Evolutionary conservation across 768 basidiomycete genomes (phyloP), one percentile per base, ranked within the genome.

Genomic region (Phanerodontia chrysosporium): DNA sequence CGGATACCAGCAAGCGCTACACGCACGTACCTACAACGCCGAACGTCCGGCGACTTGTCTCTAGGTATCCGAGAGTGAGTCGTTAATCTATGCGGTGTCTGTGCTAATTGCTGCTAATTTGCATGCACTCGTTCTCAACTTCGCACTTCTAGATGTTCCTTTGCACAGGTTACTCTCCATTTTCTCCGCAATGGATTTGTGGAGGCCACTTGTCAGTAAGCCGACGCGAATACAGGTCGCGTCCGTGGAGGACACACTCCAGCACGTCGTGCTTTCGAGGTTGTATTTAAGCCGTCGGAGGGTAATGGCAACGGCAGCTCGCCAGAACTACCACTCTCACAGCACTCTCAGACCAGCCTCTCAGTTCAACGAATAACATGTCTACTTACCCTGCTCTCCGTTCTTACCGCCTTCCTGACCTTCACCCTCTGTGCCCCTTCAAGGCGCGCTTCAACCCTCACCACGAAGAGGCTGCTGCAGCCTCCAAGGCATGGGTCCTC

Each of bases 401-500:
- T 13, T 49, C 45, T 24, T 81, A 84, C 67, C 60, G 75, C 56
- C 80, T 88, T 62, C 85, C 85, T 24, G 80, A 86, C 69, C 77
- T 87, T 51, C 71, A 81, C 44, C 69, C 77, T 24, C 64, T 73
- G 44, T 83, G 80, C 53, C 65, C 69, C 25, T 77, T 81, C 54
- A 67, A 80, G 59, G 78, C 79, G 45, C 75, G 73, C 10, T 81
- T 77, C 35, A 87, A 85, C 67, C 82, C 84, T 29, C 72, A 83
- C 69, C 84, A 86, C 68, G 74, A 75, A 53, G 71, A 78, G 59
- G 85, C 80, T 25, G 78, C 80, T 7, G 77, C 80, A 1, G 82
- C 81, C 62, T 86, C 85, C 48, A 77, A 80, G 14, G 77, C 77
- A 44, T 87, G 86, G 85, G 78, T 86, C 59, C 80, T 84, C 65